Percentiles rank a stretch among this genome's conserved stretches.
These are phyloP conservation scores for Bacidia gigantensis DNA, from an alignment of 495 filamentous ascomycete species.

Conservation along the genomic window DNA sequence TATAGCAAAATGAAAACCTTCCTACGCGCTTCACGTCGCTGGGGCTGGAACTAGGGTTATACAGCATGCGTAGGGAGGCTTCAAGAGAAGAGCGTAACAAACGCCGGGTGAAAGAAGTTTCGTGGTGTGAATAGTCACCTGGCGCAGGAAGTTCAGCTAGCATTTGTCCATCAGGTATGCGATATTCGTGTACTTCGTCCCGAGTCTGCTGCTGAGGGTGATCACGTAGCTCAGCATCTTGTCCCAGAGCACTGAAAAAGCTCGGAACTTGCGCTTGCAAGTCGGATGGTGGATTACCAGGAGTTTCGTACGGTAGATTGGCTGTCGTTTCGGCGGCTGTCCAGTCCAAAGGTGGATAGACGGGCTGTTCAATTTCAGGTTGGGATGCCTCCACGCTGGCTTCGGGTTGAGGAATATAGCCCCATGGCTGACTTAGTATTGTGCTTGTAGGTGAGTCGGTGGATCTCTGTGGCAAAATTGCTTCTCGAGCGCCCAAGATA, in stretches of 20 bases:
- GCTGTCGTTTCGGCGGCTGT: not conserved
- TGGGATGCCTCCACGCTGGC: not conserved
- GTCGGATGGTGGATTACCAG: not conserved
- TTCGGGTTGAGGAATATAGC: not conserved
- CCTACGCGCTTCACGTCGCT: slow-evolving; percentile 43
- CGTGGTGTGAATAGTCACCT: slow-evolving; percentile 40
- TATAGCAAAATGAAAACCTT: slow-evolving; percentile 47
- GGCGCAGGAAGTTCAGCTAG: slow-evolving; percentile 23
- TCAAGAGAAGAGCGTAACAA: slow-evolving; percentile 57
- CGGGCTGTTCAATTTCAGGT: not conserved
- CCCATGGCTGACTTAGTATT: not conserved
- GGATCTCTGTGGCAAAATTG: slow-evolving; percentile 15
- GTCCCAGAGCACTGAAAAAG: not conserved
- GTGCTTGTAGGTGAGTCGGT: not conserved
- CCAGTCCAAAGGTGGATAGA: not conserved
- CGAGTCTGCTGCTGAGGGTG: not conserved
- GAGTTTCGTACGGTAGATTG: too few relatives aligned
- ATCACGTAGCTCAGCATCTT: not conserved
- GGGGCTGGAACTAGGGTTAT: slow-evolving; percentile 37
- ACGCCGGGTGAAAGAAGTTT: slow-evolving; percentile 55
- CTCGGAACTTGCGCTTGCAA: not conserved
- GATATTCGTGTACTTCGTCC: not conserved
- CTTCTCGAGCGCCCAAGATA: slow-evolving; percentile 6
- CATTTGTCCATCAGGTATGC: not conserved
- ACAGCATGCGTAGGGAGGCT: slow-evolving; percentile 45